Base-by-base conservation (phyloP, 208 protist genomes). In the Kentomonas sorsogonicus region DNA sequence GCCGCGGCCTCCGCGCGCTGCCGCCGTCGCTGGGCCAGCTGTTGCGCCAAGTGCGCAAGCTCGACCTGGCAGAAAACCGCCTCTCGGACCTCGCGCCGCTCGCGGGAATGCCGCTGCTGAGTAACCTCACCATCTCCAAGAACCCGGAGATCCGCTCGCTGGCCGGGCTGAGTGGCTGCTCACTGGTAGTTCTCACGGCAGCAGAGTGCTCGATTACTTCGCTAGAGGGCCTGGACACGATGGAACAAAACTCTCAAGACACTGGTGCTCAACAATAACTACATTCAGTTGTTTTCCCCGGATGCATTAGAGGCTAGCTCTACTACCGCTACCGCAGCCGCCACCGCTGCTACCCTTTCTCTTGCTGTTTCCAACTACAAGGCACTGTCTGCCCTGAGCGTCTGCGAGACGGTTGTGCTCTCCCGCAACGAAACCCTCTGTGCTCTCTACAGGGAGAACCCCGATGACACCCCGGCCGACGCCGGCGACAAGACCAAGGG, bases 261-360 rank as follows among this genome's bases (percentile, higher is more conserved):
- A 0, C 62, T 94, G 22, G 78, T 94, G n/a, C 79, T 75, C 34
- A 94, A 90, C 63, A 79, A 94, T 51, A 94, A 91, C 38, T 22
- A 74, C n/a, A 51, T 94, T 31, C 44, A 72, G 9, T 57, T 94
- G 0, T 65, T 74, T 26, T 77, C 84, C 0, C 78, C 81, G 16
- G 27, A 54, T 16, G 50, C 34, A 18, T n/a, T n/a, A n/a, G n/a
- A n/a, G n/a, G n/a, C n/a, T n/a, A n/a, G 34, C 47, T 51, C 39
- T 25, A 29, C 39, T 6, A 15, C 33, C 23, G 65, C 62, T 46
- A 41, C 48, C 51, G 10, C 47, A 43, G 15, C 54, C 16, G 15
- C 36, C 4, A 44, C 29, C 11, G n/a, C n/a, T n/a, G n/a, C n/a
- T n/a, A n/a, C n/a, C n/a, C n/a, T n/a, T n/a, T n/a, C n/a, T n/a